Base-by-base conservation (phyloP, 73 alveolate species). In the Breviolum minutum region DNA sequence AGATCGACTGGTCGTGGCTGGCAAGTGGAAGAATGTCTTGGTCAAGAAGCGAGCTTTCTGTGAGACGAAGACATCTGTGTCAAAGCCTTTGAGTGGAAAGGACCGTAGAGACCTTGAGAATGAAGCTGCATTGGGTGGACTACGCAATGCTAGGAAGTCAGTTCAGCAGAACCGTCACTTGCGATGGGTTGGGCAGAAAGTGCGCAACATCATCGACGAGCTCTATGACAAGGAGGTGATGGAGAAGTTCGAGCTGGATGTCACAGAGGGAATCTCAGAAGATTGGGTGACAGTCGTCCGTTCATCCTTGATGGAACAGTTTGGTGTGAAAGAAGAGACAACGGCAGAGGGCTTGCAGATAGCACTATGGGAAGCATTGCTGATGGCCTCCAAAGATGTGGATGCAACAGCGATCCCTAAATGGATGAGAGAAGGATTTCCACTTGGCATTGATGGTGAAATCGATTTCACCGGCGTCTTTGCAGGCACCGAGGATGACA, bases 401-500 rank as follows among this genome's bases (percentile, higher is more conserved):
- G 87, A 89, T 2, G 76, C 74, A 4, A 13, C 17, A 71, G 7
- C 1, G n/a, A 9, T 89, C 14, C 62, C 96, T 2, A 26, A 10
- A 5, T 89, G 96, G 96, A 24, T 89, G 68, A 3, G 5, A 4
- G 29, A 68, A 6, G 96, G 96, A 2, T 89, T 89, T 24, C 96
- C 96, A 0, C 63, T 89, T 6, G 87, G 87, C 17, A 70, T 70
- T 48, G 13, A 32, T 11, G 27, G 10, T 12, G 64, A 16, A 29
- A 89, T 89, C 87, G 60, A 40, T 7, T n/a, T 66, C 26, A 6
- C 96, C 7, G 96, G 96, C 11, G 86, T 48, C 14, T 89, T 89
- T 48, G 74, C 96, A 6, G 27, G 8, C n/a, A 48, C 73, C 12
- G 87, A 19, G 19, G 66, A 17, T 6, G 96, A 89, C 71, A 66